Conservation (phyloP, 106 monocot genomes). For the Dendrobium chrysotoxum region DNA sequence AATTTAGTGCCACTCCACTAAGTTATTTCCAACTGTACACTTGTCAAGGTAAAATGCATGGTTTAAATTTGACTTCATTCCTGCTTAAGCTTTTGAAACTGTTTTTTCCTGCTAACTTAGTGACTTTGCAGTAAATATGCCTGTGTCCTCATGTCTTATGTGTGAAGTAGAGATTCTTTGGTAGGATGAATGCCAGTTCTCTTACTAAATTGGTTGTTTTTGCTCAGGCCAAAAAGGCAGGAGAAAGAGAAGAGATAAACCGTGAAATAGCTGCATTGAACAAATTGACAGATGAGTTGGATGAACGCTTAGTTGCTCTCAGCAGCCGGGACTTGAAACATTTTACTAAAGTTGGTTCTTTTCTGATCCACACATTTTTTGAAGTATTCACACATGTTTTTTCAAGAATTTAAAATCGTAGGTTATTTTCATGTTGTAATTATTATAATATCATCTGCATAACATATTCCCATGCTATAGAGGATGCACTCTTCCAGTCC, state of each 20-base stretch:
- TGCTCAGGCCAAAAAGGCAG: constrained; percentile 70
- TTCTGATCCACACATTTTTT: background rate
- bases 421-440: background rate
- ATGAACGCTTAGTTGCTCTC: constrained; percentile 12
- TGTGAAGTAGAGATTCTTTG: background rate
- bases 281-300: constrained; percentile 53
- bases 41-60: too few species aligned
- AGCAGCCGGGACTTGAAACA: background rate
- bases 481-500: background rate
- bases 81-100: too few species aligned
- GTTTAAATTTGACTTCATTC: too few species aligned
- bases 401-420: background rate
- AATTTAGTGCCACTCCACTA: too few species aligned
- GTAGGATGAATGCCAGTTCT: background rate
- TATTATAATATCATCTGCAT: background rate
- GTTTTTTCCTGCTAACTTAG: background rate
- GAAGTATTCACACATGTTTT: background rate
- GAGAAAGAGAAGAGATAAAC: constrained; percentile 77
- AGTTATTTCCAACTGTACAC: too few species aligned
- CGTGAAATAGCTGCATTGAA: constrained; percentile 35
- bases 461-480: background rate
- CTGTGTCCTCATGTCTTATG: background rate
- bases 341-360: constrained; percentile 6
- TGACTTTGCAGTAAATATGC: background rate
- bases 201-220: constrained; percentile 10